phyloP scores from a whole-genome alignment of 441 rosid species.

The Corymbia calophylla region DNA sequence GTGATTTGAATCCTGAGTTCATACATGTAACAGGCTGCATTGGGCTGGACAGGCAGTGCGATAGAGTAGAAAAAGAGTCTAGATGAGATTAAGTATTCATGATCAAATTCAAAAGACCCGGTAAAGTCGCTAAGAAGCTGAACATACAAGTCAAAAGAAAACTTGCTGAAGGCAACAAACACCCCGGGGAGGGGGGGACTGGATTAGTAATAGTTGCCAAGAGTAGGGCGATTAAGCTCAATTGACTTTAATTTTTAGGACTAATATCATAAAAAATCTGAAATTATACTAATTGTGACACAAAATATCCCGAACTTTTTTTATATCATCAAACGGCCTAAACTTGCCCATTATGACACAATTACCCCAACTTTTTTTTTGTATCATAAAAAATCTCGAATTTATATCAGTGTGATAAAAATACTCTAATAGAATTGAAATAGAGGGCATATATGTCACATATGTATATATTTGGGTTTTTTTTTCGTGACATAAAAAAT shows the following conservation, averaged over 20 bases:
- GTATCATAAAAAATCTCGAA: no score
- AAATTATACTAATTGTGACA: no score
- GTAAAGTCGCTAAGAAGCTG: background rate
- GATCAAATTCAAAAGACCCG: background rate
- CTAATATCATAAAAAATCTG: no score
- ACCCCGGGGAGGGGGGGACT: background rate
- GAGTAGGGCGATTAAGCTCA: rapidly evolving
- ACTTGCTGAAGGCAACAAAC: background rate
- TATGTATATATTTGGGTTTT: no score
- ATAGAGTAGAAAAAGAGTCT: background rate
- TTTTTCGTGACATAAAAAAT: no score
- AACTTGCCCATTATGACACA: no score
- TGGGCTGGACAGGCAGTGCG: background rate
- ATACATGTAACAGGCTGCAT: background rate
- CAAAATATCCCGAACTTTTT: rapidly evolving
- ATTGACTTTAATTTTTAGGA: background rate
- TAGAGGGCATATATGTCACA: no score
- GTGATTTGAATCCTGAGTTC: background rate
- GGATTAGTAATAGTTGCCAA: background rate
- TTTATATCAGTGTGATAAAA: no score
- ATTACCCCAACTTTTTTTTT: no score
- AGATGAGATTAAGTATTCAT: background rate
- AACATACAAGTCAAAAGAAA: background rate
- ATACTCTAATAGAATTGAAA: no score
- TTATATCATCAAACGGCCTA: no score